Conservation (phyloP, 83 land plant genomes). For the Thuja plicata region DNA sequence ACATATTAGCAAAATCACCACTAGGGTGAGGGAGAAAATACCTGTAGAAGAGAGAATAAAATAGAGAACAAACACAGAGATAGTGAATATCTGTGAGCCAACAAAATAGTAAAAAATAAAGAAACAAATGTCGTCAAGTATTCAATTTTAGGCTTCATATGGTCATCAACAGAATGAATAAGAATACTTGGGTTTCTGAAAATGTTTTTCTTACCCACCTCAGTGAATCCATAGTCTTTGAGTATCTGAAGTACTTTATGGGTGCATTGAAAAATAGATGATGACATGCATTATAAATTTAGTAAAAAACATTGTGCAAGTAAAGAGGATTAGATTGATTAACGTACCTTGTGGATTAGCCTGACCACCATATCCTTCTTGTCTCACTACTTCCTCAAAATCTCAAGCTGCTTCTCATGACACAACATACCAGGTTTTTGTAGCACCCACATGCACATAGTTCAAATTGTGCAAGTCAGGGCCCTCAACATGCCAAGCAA, state of each 20-base stretch:
- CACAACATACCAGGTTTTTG: constrained; percentile 99
- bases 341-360: constrained; percentile 63
- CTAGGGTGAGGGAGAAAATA: too few relatives aligned
- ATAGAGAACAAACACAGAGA: too few relatives aligned
- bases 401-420: constrained; percentile 87
- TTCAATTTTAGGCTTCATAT: neutral
- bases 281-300: neutral
- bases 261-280: neutral
- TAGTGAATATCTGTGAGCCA: too few relatives aligned
- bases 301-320: neutral
- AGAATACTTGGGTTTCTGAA: neutral
- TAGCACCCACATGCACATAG: constrained; percentile 84
- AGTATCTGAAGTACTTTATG: neutral
- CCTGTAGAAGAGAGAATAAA: too few relatives aligned
- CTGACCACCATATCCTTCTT: constrained; percentile 71
- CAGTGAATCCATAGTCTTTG: neutral
- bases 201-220: neutral
- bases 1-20: too few relatives aligned
- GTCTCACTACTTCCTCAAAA: constrained; percentile 83
- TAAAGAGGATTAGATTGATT: too few relatives aligned
- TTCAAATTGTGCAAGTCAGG: constrained; percentile 98
- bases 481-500: constrained; percentile 99
- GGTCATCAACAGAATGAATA: neutral
- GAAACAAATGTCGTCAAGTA: neutral
- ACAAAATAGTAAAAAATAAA: too few relatives aligned